These are phyloP conservation scores for Cucumis melo DNA, from an alignment of 306 rosid genomes.

Conservation along the genomic window DNA sequence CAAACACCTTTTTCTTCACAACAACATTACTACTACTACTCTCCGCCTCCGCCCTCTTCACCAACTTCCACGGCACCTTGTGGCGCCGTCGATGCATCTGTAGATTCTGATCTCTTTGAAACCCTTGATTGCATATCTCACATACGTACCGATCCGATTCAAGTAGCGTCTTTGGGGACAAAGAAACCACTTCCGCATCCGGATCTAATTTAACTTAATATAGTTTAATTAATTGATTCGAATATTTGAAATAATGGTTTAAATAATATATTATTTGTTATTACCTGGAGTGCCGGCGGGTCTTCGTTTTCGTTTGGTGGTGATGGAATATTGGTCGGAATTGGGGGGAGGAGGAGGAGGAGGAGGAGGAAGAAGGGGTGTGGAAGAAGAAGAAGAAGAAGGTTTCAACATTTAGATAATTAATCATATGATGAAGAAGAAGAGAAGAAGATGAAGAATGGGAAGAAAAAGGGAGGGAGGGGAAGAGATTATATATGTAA, in stretches of 20 bases:
- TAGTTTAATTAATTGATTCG: too few relatives aligned
- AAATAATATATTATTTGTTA: too few relatives aligned
- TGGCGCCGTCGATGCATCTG: slow-evolving; percentile 95
- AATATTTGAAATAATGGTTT: too few relatives aligned
- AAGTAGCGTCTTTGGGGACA: slow-evolving; percentile 70
- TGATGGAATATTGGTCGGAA: slow-evolving; percentile 35
- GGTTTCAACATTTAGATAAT: slow-evolving; percentile 34
- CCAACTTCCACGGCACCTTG: slow-evolving; percentile 84
- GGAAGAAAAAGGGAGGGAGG: too few relatives aligned
- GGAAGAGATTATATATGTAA: too few relatives aligned
- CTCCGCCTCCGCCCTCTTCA: slow-evolving; percentile 41
- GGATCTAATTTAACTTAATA: slow-evolving; percentile 32
- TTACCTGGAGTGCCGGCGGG: slow-evolving; percentile 96
- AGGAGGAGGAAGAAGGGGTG: not conserved
- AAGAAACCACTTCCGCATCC: slow-evolving; percentile 88
- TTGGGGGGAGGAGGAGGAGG: slow-evolving; percentile 36
- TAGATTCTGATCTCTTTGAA: slow-evolving; percentile 92
- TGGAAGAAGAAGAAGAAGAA: slow-evolving; percentile 13
- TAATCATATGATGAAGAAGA: not conserved
- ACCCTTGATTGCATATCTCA: slow-evolving; percentile 98
- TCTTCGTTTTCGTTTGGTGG: slow-evolving; percentile 72
- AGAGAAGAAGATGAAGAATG: not conserved
- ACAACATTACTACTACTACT: not conserved
- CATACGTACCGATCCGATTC: slow-evolving; percentile 91
- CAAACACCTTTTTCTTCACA: slow-evolving; percentile 67